Evolutionary conservation across 805 yeast species (phyloP).

Genomic region (Candida maris): DNA sequence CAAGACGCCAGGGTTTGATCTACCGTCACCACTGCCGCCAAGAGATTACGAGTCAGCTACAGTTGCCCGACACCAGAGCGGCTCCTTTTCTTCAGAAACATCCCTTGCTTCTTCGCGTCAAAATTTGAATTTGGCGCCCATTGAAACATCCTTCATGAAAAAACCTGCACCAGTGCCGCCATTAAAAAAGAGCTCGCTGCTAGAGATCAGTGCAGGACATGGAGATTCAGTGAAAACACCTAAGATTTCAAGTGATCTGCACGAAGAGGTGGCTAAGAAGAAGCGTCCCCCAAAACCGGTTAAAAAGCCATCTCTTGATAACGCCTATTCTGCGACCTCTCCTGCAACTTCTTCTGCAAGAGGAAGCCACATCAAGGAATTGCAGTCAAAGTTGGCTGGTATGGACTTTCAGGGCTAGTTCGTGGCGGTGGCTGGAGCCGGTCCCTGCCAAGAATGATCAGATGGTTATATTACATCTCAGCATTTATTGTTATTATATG

Average conservation of each 20-base stretch:
- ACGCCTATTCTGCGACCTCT: neutral
- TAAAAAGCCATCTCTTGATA: constrained; percentile 10
- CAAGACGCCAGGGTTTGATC: too few species aligned
- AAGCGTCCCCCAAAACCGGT: constrained; percentile 13
- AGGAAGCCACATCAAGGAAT: constrained; percentile 29
- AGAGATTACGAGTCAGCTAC: constrained; percentile 11
- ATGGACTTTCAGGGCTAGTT: constrained; percentile 16
- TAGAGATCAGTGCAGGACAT: neutral
- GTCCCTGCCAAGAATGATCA: too few species aligned
- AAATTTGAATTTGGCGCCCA: too few species aligned
- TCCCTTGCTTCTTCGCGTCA: too few species aligned
- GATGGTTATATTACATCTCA: neutral
- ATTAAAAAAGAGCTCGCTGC: neutral
- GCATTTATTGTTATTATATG: neutral
- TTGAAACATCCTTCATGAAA: too few species aligned
- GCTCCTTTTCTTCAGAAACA: too few species aligned
- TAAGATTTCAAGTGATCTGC: neutral
- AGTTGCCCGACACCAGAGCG: neutral
- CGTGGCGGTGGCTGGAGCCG: too few species aligned
- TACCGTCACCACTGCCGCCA: constrained; percentile 20
- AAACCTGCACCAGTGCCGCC: neutral
- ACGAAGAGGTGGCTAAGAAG: constrained; percentile 3
- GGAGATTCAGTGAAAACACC: too few species aligned
- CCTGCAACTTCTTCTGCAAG: constrained; percentile 11
- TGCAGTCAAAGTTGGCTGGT: constrained; percentile 27